Conservation (phyloP, 129 eudicot genomes). For the Centella asiatica region DNA sequence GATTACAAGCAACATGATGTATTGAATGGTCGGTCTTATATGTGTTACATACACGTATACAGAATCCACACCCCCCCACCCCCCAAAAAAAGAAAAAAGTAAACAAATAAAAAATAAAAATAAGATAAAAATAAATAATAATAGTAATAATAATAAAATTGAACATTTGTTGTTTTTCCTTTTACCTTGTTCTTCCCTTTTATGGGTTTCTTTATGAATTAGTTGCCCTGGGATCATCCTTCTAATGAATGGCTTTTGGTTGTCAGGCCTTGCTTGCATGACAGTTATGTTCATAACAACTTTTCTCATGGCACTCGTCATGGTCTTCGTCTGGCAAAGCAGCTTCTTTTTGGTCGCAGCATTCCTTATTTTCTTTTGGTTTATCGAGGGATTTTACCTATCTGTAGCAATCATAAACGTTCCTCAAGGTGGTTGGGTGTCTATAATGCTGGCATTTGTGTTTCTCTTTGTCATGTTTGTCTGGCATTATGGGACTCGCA, state of each 20-base stretch:
- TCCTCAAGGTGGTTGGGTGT: conserved; percentile 97
- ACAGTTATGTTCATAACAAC: conserved; percentile 77
- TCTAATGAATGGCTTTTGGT: conserved; percentile 15
- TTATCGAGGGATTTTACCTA: conserved; percentile 61
- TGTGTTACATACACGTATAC: too few relatives aligned
- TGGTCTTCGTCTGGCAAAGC: conserved; percentile 70
- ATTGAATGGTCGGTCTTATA: too few relatives aligned
- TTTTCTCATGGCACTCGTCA: conserved; percentile 75
- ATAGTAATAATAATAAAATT: too few relatives aligned
- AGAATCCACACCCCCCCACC: too few relatives aligned
- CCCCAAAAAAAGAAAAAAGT: too few relatives aligned
- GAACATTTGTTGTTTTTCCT: background rate
- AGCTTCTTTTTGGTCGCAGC: conserved; percentile 27
- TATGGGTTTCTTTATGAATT: too few relatives aligned
- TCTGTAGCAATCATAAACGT: conserved; percentile 62
- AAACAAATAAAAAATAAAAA: too few relatives aligned
- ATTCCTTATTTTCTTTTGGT: conserved; percentile 56
- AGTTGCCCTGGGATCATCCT: background rate
- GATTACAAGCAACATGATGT: too few relatives aligned
- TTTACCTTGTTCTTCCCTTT: background rate
- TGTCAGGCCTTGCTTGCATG: conserved; percentile 90
- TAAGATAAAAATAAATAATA: too few relatives aligned
- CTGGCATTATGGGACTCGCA: conserved; percentile 94
- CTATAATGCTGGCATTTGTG: conserved; percentile 53
- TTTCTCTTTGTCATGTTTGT: conserved; percentile 61